These are phyloP conservation scores for Luvunga scandens DNA, from an alignment of 345 rosid species.

Conservation along the genomic window DNA sequence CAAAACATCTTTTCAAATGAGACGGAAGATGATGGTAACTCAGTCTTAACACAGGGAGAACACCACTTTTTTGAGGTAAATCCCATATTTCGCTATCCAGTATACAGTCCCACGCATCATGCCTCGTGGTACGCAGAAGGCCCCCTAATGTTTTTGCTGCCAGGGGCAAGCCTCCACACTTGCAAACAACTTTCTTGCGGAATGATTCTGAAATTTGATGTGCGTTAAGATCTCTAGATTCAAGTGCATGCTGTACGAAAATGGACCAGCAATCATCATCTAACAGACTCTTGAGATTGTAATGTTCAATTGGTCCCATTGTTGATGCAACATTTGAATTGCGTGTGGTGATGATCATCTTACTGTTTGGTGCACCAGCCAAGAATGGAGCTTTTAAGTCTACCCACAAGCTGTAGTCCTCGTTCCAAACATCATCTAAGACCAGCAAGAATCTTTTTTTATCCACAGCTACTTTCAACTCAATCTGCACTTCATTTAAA, in stretches of 20 bases:
- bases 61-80: background rate
- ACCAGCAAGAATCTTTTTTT: background rate
- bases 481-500: background rate
- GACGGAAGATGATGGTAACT: slow-evolving; percentile 1
- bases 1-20: slow-evolving; percentile 6
- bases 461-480: background rate
- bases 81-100: background rate
- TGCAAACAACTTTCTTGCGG: too few relatives aligned
- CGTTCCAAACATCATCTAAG: slow-evolving; percentile 12
- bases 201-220: background rate
- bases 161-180: too few relatives aligned
- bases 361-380: background rate
- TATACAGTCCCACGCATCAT: background rate
- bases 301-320: background rate
- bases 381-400: background rate
- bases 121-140: background rate
- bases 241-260: background rate
- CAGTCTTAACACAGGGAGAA: background rate
- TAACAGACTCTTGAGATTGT: background rate
- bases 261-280: slow-evolving; percentile 1
- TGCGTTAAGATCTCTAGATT: background rate
- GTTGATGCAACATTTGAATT: background rate
- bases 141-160: background rate
- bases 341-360: background rate
- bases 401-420: background rate